Base-by-base conservation (phyloP, 1,284 basidiomycete genomes). In the Filobasidium uniguttulatum region DNA sequence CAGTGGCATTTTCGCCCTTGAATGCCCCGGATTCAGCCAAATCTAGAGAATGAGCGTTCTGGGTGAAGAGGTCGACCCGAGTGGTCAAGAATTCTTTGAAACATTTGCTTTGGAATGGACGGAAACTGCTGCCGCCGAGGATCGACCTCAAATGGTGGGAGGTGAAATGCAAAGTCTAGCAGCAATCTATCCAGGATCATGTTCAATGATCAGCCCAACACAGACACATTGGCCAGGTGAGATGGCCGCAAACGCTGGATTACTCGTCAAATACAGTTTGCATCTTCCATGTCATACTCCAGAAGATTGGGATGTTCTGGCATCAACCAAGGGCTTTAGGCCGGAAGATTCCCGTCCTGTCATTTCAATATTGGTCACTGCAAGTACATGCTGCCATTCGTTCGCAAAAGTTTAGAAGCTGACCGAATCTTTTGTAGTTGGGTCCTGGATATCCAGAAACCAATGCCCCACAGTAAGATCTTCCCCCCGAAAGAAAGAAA, bases 371-470 rank as follows among this genome's bases (percentile, higher is more conserved):
- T 26, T 43, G 22, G 40, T 43, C 4, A 28, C 40, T 28, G 40
- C 29, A 26, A n/a, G 40, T 33, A 33, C 9, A 9, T 33, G 9
- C 10, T 33, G n/a, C n/a, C n/a, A n/a, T n/a, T 19, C 31, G 31
- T 9, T 9, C n/a, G n/a, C 9, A 33, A n/a, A 33, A 9, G 31
- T n/a, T 33, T 33, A n/a, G 9, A n/a, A 33, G n/a, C 31, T 33
- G 31, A 33, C n/a, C 9, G 9, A 33, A 38, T 19, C 3, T 5
- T n/a, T 6, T 38, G 36, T 38, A 38, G 36, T 38, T 54, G n/a
- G 43, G 47, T 25, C 49, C 53, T 4, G 34, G 23, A 10, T 54
- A 54, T 25, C 53, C 53, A 1, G 30, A 50, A 22, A 44, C 46
- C 7, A 17, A 46, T 12, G 36, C 53, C 1, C 53, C 53, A 8